phyloP scores from a whole-genome alignment of 2,329 filamentous ascomycete species.

The Zopfia rhizophila region DNA sequence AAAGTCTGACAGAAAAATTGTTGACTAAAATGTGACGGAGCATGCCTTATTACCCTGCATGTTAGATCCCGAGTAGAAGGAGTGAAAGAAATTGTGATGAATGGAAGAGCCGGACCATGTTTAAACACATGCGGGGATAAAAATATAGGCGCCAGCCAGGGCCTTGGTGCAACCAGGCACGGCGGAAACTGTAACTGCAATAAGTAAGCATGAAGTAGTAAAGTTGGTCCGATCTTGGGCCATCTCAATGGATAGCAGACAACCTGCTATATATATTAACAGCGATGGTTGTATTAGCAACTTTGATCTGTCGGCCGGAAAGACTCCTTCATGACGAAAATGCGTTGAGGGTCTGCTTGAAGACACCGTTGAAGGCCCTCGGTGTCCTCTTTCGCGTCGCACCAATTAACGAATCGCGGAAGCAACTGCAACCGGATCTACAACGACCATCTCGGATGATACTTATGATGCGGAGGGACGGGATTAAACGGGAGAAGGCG shows the following conservation, averaged over 20 bases:
- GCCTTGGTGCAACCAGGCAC: too few relatives aligned
- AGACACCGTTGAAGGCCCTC: neutral
- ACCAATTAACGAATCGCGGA: neutral
- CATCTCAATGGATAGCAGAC: constrained; percentile 16
- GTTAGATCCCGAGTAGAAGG: constrained; percentile 22
- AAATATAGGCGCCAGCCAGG: constrained; percentile 32
- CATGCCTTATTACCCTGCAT: too few relatives aligned
- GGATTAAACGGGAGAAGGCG: constrained; percentile 20
- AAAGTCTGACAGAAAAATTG: constrained; percentile 32
- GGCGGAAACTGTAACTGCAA: constrained; percentile 39
- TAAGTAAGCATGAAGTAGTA: constrained; percentile 34
- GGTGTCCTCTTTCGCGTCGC: neutral
- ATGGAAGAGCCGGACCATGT: constrained; percentile 30
- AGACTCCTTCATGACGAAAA: neutral
- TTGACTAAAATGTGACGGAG: too few relatives aligned
- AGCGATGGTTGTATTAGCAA: too few relatives aligned
- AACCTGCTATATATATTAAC: constrained; percentile 37
- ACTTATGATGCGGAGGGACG: neutral
- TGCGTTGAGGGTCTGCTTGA: neutral
- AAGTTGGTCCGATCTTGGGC: constrained; percentile 35
- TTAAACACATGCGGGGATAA: constrained; percentile 28
- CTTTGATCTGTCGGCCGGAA: neutral
- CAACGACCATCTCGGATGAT: neutral
- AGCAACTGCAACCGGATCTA: neutral
- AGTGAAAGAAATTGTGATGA: constrained; percentile 14